Evolutionary conservation across 352 stramenopile species (phyloP).

Genomic region (Phytophthora pluvialis): DNA sequence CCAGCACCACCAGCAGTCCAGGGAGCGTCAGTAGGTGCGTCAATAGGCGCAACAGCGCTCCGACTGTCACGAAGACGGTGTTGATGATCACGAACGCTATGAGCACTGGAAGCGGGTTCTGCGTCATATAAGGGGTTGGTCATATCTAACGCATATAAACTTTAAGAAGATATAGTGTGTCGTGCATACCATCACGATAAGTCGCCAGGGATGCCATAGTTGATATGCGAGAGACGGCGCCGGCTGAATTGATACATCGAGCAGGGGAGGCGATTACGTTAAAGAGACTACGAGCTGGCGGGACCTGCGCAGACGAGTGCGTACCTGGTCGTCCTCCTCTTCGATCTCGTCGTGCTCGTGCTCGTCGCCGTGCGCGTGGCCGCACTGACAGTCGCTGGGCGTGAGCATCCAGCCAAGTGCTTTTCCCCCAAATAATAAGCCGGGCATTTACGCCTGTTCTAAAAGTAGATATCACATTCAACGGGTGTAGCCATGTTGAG

Average conservation of each 20-base stretch:
- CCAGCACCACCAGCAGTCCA: slow-evolving; percentile 60
- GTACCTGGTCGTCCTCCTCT: slow-evolving; percentile 26
- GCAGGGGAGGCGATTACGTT: slow-evolving; percentile 2
- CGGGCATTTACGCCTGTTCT: neutral
- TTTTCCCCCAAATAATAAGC: slow-evolving; percentile 7
- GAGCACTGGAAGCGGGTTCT: slow-evolving; percentile 71
- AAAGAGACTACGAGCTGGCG: neutral
- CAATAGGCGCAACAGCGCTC: slow-evolving; percentile 62
- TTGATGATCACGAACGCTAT: slow-evolving; percentile 62
- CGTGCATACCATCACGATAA: slow-evolving; percentile 59
- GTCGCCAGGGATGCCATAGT: slow-evolving; percentile 75
- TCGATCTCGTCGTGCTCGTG: slow-evolving; percentile 13
- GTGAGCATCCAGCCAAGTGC: slow-evolving; percentile 25
- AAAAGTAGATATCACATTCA: slow-evolving; percentile 14
- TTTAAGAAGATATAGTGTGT: neutral
- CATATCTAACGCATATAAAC: slow-evolving; percentile 1
- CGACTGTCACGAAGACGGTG: slow-evolving; percentile 62
- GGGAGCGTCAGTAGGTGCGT: slow-evolving; percentile 53
- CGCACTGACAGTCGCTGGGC: slow-evolving; percentile 40
- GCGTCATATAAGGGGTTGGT: neutral
- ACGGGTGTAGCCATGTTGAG: slow-evolving; percentile 15
- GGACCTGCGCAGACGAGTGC: neutral
- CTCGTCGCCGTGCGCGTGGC: slow-evolving; percentile 36
- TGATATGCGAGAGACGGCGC: slow-evolving; percentile 56
- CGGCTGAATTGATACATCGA: slow-evolving; percentile 14